These are phyloP conservation scores for Prillingera fragicola DNA, from an alignment of 1,284 basidiomycete genomes.

Conservation along the genomic window DNA sequence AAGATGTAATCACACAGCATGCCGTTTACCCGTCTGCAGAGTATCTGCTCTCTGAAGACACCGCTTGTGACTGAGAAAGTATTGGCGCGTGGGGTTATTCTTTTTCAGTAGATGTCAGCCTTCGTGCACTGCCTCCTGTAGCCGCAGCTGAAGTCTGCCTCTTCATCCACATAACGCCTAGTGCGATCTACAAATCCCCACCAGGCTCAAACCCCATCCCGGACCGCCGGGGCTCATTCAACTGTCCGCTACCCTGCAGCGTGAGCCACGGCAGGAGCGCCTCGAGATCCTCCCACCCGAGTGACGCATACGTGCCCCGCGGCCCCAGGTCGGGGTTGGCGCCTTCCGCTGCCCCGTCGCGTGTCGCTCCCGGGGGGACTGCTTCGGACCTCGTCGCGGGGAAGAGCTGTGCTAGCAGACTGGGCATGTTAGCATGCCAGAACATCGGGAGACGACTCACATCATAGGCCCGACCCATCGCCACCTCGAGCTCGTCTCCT, in stretches of 20 bases:
- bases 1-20: too few relatives aligned
- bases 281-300: constrained; percentile 43
- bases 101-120: too few relatives aligned
- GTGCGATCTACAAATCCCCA: constrained; percentile 1
- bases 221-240: constrained; percentile 23
- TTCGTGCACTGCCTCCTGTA: too few relatives aligned
- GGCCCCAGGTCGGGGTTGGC: constrained; percentile 33
- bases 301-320: constrained; percentile 41
- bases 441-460: constrained; percentile 21
- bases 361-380: constrained; percentile 21
- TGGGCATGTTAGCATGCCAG: constrained; percentile 15
- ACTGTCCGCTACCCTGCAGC: constrained; percentile 29
- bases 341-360: constrained; percentile 27
- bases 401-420: constrained; percentile 40
- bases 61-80: too few relatives aligned
- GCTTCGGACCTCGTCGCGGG: constrained; percentile 20
- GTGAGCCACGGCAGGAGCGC: constrained; percentile 38
- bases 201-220: constrained; percentile 34
- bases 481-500: constrained; percentile 12
- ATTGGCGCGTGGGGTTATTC: too few relatives aligned
- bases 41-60: too few relatives aligned
- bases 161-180: too few relatives aligned
- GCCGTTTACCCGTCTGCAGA: too few relatives aligned
- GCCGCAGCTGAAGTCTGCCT: too few relatives aligned
- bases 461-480: constrained; percentile 47